Conservation (phyloP, 306 rosid genomes). For the Castanea sativa region DNA sequence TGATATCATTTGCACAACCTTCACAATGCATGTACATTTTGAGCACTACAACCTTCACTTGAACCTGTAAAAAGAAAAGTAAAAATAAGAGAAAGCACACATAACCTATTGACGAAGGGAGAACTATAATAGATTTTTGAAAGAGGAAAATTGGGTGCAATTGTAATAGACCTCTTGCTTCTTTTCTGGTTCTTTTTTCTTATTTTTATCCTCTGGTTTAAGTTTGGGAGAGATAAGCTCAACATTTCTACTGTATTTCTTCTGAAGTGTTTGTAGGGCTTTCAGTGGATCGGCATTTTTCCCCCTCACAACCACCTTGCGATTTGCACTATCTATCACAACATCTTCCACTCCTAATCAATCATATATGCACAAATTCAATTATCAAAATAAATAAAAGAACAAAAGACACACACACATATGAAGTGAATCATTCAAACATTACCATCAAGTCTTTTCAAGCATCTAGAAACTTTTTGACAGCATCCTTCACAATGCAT, state of each 20-base stretch:
- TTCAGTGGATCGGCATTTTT: constrained; percentile 46
- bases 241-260: constrained; percentile 61
- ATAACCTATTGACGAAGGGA: not conserved
- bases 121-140: not conserved
- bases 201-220: not conserved
- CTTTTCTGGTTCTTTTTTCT: constrained; percentile 22
- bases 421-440: not conserved
- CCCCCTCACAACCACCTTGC: constrained; percentile 54
- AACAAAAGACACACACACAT: not conserved
- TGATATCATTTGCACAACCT: constrained; percentile 65
- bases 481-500: constrained; percentile 81
- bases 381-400: not conserved
- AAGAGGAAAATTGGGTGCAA: not conserved
- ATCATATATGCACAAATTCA: not conserved
- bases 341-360: constrained; percentile 61
- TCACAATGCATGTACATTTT: constrained; percentile 66
- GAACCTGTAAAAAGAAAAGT: constrained; percentile 15
- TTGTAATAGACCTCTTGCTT: constrained; percentile 23
- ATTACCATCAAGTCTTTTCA: constrained; percentile 57
- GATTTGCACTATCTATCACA: constrained; percentile 44
- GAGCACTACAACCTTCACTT: constrained; percentile 49
- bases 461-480: constrained; percentile 45
- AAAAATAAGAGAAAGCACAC: not conserved
- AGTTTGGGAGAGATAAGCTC: constrained; percentile 58
- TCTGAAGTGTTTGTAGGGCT: constrained; percentile 51